phyloP scores from a whole-genome alignment of 768 basidiomycete genomes.

The Hygrocybe coccinea region DNA sequence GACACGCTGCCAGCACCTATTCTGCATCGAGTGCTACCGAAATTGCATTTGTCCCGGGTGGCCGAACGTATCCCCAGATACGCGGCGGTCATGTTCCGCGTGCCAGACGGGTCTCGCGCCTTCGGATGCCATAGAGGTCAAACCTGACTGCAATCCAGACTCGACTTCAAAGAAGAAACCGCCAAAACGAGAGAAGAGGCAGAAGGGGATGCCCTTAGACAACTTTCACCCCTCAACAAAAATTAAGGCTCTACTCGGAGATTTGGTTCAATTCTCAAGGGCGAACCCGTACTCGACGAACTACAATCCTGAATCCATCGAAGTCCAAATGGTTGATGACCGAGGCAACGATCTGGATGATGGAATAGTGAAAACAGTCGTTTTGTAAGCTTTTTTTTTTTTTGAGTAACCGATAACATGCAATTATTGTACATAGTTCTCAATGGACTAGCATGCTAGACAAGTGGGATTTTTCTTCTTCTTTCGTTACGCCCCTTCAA shows the following conservation, averaged over 20 bases:
- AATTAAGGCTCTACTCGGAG: constrained; percentile 73
- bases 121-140: constrained; percentile 79
- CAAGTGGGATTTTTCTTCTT: constrained; percentile 47
- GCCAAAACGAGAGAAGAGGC: constrained; percentile 60
- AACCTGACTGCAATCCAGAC: constrained; percentile 50
- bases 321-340: constrained; percentile 73
- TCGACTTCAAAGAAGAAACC: constrained; percentile 54
- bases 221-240: constrained; percentile 81
- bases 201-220: constrained; percentile 48
- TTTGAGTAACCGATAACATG: constrained; percentile 6
- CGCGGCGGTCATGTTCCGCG: constrained; percentile 63
- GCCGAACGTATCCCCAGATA: constrained; percentile 61
- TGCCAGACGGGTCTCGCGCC: constrained; percentile 68
- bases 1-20: constrained; percentile 92
- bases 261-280: constrained; percentile 76
- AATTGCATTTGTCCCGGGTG: constrained; percentile 72
- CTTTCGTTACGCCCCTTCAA: constrained; percentile 4
- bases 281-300: constrained; percentile 84
- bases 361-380: constrained; percentile 80
- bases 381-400: constrained; percentile 66
- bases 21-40: constrained; percentile 83
- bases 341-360: constrained; percentile 68
- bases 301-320: constrained; percentile 70
- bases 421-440: constrained; percentile 51
- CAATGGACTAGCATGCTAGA: constrained; percentile 96